phyloP scores from a whole-genome alignment of 805 yeast genomes.

The Debaryomyces prosopidis region DNA sequence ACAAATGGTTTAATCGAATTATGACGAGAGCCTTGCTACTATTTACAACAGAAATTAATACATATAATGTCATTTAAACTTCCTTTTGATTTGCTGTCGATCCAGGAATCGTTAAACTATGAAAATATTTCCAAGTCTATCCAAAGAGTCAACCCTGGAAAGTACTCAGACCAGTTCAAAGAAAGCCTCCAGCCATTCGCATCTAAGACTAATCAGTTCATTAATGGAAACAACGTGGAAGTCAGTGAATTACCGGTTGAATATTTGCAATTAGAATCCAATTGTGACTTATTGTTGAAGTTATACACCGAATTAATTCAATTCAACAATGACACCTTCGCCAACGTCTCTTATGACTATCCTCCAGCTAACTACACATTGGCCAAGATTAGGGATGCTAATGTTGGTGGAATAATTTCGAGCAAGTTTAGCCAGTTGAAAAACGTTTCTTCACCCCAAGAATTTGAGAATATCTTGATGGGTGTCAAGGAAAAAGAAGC shows the following conservation, averaged over 20 bases:
- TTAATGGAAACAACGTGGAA: slow-evolving; percentile 49
- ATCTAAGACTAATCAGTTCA: slow-evolving; percentile 56
- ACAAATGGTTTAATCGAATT: too few species aligned
- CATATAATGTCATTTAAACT: slow-evolving; percentile 38
- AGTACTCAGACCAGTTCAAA: slow-evolving; percentile 46
- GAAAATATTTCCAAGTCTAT: slow-evolving; percentile 40
- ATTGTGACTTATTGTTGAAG: slow-evolving; percentile 62
- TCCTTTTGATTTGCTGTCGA: slow-evolving; percentile 37
- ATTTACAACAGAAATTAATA: too few species aligned
- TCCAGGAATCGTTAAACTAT: slow-evolving; percentile 43
- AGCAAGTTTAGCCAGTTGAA: slow-evolving; percentile 60
- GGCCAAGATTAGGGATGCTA: slow-evolving; percentile 61
- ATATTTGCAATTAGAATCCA: slow-evolving; percentile 64
- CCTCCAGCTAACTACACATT: slow-evolving; percentile 61
- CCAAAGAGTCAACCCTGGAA: slow-evolving; percentile 36
- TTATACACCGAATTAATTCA: slow-evolving; percentile 54
- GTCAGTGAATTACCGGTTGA: slow-evolving; percentile 75
- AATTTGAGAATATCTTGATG: slow-evolving; percentile 57
- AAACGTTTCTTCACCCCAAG: slow-evolving; percentile 65
- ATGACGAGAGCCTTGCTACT: too few species aligned
- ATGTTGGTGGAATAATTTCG: slow-evolving; percentile 58
- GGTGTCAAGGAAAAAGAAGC: slow-evolving; percentile 24
- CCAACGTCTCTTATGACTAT: slow-evolving; percentile 74
- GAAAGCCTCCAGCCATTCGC: slow-evolving; percentile 53
- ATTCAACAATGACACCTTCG: slow-evolving; percentile 55